A percentile compares a stretch with the other conserved stretches of the same genome.
Evolutionary conservation across 179 eudicot genomes (phyloP).

Genomic region (Heliamphora pulchella): DNA sequence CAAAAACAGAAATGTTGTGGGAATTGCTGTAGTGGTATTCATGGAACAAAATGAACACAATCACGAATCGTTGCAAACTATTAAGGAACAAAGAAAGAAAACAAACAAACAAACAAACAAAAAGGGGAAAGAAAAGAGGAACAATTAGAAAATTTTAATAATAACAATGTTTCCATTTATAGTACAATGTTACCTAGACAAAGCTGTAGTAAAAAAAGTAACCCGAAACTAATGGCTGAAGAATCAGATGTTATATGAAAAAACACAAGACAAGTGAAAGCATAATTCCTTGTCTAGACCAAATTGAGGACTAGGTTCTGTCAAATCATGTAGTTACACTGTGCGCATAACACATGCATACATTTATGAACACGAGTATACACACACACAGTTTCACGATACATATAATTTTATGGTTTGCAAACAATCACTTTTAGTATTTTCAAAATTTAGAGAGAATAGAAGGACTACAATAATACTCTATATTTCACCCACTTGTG

Average conservation of each 20-base stretch:
- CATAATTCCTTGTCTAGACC: not conserved
- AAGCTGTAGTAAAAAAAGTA: not conserved
- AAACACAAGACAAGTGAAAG: not conserved
- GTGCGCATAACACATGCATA: no score
- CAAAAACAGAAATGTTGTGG: not conserved
- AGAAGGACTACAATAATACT: not conserved
- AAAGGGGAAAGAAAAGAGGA: no score
- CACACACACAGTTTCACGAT: not conserved
- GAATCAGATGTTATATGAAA: not conserved
- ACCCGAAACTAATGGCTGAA: not conserved
- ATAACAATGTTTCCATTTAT: not conserved
- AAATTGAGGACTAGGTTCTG: not conserved
- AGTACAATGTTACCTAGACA: not conserved
- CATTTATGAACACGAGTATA: no score
- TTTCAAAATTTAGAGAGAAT: not conserved
- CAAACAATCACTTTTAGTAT: not conserved
- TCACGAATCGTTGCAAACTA: not conserved
- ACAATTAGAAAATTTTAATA: not conserved
- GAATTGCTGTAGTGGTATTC: not conserved
- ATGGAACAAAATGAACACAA: not conserved
- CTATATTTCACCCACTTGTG: slow-evolving; percentile 32
- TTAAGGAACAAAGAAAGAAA: no score
- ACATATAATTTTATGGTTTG: not conserved
- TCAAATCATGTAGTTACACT: not conserved
- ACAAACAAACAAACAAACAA: no score